Conservation (phyloP, 345 rosid genomes). For the Cardiospermum halicacabum region DNA sequence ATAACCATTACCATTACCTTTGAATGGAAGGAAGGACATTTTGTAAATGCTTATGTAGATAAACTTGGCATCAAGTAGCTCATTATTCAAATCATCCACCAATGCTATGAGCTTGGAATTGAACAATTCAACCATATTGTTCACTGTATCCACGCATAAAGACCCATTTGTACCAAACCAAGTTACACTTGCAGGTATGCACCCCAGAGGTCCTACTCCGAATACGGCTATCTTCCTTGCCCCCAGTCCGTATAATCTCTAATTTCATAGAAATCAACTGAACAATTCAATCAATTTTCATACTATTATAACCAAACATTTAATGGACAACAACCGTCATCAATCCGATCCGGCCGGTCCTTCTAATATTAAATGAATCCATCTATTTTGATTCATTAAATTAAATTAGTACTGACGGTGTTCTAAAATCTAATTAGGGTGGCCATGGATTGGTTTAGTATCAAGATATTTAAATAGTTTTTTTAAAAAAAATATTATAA, state of each 20-base stretch:
- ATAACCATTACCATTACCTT: no score
- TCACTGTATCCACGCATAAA: constrained; percentile 16
- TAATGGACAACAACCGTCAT: no score
- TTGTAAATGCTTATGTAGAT: constrained; percentile 18
- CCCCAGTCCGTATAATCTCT: constrained; percentile 26
- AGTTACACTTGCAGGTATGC: constrained; percentile 12
- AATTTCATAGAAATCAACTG: not conserved
- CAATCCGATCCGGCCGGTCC: no score
- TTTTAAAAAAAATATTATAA: no score
- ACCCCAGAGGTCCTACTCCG: constrained; percentile 32
- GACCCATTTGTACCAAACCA: constrained; percentile 20
- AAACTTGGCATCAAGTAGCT: constrained; percentile 21
- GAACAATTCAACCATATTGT: constrained; percentile 20
- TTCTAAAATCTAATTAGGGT: no score
- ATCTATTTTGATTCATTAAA: no score
- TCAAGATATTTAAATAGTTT: no score
- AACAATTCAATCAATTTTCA: no score
- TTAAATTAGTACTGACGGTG: no score
- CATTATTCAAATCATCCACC: constrained; percentile 20
- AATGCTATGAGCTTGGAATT: constrained; percentile 17
- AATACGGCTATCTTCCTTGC: constrained; percentile 34
- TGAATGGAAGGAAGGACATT: not conserved
- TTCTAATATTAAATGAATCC: no score
- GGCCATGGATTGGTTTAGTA: no score
- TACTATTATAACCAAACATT: no score